phyloP scores from a whole-genome alignment of 441 rosid genomes.

The Corymbia calophylla region DNA sequence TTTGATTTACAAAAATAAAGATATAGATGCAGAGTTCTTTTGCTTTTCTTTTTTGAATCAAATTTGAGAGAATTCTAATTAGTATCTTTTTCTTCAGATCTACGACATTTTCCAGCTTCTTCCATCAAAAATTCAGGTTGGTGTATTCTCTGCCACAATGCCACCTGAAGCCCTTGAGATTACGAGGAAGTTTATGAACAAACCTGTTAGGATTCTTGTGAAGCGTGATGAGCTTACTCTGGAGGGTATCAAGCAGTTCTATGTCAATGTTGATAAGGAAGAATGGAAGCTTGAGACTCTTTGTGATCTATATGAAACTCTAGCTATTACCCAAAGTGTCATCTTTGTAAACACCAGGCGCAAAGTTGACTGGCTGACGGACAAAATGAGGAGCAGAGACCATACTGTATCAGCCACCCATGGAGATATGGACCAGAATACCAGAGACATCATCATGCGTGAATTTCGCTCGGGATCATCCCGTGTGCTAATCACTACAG shows the following conservation, averaged over 20 bases:
- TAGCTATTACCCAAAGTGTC: conserved; percentile 73
- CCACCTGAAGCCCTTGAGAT: conserved; percentile 85
- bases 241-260: conserved; percentile 75
- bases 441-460: conserved; percentile 72
- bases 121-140: conserved; percentile 62
- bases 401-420: conserved; percentile 85
- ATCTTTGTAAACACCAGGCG: conserved; percentile 73
- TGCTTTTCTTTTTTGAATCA: background rate
- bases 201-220: conserved; percentile 68
- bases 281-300: conserved; percentile 89
- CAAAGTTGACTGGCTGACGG: conserved; percentile 82
- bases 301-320: conserved; percentile 70
- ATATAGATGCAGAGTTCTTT: background rate
- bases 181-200: conserved; percentile 82
- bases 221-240: conserved; percentile 78
- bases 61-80: background rate
- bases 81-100: conserved; percentile 27
- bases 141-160: conserved; percentile 80
- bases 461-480: conserved; percentile 79
- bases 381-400: conserved; percentile 66
- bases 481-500: conserved; percentile 71
- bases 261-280: conserved; percentile 71
- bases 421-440: conserved; percentile 81
- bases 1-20: background rate
- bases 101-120: conserved; percentile 74